Conservation (phyloP, 371 early-diverging fungal species). For the Mucor circinelloides region DNA sequence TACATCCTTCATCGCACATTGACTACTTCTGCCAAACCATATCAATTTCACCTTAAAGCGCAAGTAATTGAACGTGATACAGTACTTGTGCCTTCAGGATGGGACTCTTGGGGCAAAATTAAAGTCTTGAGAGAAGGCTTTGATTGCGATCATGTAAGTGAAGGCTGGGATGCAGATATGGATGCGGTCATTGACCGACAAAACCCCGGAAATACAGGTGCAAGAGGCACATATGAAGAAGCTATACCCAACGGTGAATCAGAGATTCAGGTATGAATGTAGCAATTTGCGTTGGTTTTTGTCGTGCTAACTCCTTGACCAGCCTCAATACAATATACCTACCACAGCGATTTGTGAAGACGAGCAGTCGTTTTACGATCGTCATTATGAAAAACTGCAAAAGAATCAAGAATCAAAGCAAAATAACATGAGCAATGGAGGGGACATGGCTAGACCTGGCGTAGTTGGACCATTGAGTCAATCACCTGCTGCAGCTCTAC, state of each 20-base stretch:
- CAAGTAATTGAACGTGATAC: slow-evolving; percentile 88
- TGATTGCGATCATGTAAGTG: slow-evolving; percentile 63
- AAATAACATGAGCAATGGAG: slow-evolving; percentile 16
- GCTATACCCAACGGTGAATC: slow-evolving; percentile 41
- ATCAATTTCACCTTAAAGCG: slow-evolving; percentile 68
- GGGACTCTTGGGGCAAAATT: slow-evolving; percentile 94
- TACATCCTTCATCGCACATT: slow-evolving; percentile 84
- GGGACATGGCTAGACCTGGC: slow-evolving; percentile 29
- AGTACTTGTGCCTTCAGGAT: slow-evolving; percentile 90
- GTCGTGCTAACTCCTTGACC: neutral
- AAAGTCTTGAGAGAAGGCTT: slow-evolving; percentile 80
- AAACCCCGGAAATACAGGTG: slow-evolving; percentile 38
- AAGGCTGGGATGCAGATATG: slow-evolving; percentile 66
- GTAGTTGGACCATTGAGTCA: slow-evolving; percentile 40
- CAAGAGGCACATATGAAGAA: slow-evolving; percentile 49
- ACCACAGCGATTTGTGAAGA: slow-evolving; percentile 73
- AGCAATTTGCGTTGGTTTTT: neutral
- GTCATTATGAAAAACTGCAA: slow-evolving; percentile 73
- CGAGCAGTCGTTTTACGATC: slow-evolving; percentile 85
- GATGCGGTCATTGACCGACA: slow-evolving; percentile 44
- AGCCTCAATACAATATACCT: slow-evolving; percentile 43
- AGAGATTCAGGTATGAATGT: slow-evolving; percentile 44
- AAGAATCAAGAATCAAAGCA: slow-evolving; percentile 30
- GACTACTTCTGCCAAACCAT: slow-evolving; percentile 46
- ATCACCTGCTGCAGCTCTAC: slow-evolving; percentile 20